Conservation (phyloP, 164 flowering plant genomes). For the Berberis thunbergii region DNA sequence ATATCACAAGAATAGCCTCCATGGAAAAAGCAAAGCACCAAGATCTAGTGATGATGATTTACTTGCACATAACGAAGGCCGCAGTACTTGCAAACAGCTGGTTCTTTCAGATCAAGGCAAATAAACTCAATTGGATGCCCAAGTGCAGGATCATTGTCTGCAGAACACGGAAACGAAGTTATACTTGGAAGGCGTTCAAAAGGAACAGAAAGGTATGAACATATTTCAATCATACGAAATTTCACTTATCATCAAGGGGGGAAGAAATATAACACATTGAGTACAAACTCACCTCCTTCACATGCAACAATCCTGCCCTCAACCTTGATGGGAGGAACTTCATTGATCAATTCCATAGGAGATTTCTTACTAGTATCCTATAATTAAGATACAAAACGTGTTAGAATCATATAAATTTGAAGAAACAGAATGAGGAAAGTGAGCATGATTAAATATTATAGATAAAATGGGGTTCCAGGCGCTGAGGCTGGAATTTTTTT, state of each 20-base stretch:
- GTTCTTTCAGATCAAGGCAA: slow-evolving; percentile 72
- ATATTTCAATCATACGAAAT: too few species aligned
- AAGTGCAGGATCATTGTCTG: slow-evolving; percentile 81
- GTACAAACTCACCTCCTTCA: slow-evolving; percentile 70
- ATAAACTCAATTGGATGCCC: slow-evolving; percentile 98
- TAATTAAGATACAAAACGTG: not conserved
- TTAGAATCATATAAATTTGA: too few species aligned
- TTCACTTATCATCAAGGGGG: too few species aligned
- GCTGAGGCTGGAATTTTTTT: too few species aligned
- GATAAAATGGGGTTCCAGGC: too few species aligned
- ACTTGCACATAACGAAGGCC: slow-evolving; percentile 83
- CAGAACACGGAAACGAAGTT: not conserved
- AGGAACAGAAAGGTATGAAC: too few species aligned
- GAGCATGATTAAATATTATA: too few species aligned
- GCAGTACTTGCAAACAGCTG: slow-evolving; percentile 95
- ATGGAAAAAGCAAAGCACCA: too few species aligned
- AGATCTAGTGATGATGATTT: slow-evolving; percentile 42
- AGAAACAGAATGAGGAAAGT: too few species aligned
- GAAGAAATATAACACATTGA: not conserved
- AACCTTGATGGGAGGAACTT: slow-evolving; percentile 94
- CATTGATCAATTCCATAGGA: slow-evolving; percentile 96
- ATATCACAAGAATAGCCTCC: too few species aligned
- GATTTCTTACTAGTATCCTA: slow-evolving; percentile 92
- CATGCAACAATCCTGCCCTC: slow-evolving; percentile 90
- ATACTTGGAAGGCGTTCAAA: not conserved